Conservation (phyloP, 225 moss, liverwort and hornwort genomes). For the Marchantia polymorpha region DNA sequence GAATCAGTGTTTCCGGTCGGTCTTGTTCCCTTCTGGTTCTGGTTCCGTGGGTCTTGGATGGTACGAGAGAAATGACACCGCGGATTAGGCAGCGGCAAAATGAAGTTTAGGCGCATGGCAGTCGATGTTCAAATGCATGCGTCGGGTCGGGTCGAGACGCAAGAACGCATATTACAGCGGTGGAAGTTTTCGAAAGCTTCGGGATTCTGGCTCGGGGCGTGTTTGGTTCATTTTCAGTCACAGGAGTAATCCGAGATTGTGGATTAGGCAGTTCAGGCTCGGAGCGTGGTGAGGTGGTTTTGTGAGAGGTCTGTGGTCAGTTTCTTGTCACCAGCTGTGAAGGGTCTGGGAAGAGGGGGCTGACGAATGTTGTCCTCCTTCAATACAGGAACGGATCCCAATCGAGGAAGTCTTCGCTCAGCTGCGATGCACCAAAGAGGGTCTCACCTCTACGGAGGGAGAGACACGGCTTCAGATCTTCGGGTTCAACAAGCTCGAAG, state of each 20-base stretch:
- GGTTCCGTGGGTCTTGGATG: background rate
- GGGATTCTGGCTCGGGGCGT: too few species aligned
- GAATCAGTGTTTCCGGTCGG: background rate
- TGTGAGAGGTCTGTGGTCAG: too few species aligned
- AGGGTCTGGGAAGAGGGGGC: background rate
- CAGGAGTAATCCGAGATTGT: too few species aligned
- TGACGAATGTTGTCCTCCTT: background rate
- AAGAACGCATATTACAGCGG: background rate
- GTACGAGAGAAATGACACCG: background rate
- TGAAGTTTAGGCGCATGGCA: background rate
- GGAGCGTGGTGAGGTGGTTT: background rate
- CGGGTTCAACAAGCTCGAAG: slow-evolving; percentile 78
- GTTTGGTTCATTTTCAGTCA: too few species aligned
- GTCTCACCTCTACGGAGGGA: slow-evolving; percentile 65
- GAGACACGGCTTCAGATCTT: slow-evolving; percentile 59
- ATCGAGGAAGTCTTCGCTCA: slow-evolving; percentile 80
- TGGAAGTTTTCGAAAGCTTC: too few species aligned
- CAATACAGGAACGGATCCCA: slow-evolving; percentile 68
- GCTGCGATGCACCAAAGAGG: slow-evolving; percentile 66
- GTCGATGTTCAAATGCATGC: background rate
- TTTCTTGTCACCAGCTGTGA: background rate
- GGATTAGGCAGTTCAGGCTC: background rate
- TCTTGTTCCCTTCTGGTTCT: background rate
- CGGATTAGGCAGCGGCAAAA: background rate
- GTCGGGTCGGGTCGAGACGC: background rate